Conservation (phyloP, 1,284 basidiomycete genomes). For the Ganoderma meredithae region DNA sequence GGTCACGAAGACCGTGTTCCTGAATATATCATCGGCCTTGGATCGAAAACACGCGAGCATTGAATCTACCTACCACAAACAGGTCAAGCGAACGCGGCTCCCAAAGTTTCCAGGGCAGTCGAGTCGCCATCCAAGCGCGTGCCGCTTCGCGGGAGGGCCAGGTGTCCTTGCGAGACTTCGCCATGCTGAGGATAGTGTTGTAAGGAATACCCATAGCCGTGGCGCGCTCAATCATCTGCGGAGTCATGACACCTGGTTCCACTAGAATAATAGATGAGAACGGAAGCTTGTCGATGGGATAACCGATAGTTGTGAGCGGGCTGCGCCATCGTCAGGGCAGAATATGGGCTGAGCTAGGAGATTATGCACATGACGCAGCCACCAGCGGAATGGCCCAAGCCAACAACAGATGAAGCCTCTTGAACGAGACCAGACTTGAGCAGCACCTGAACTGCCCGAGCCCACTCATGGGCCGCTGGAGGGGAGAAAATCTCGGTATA, state of each 20-base stretch:
- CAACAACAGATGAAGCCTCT: slow-evolving; percentile 7
- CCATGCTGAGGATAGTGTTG: neutral
- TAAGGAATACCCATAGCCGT: neutral
- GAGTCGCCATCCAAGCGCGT: slow-evolving; percentile 23
- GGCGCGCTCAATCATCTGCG: neutral
- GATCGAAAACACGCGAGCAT: neutral
- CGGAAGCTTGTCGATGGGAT: slow-evolving; percentile 12
- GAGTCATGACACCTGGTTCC: slow-evolving; percentile 20
- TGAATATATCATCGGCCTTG: neutral
- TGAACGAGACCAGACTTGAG: slow-evolving; percentile 19
- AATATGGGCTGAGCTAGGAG: too few relatives aligned
- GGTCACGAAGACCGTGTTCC: slow-evolving; percentile 27
- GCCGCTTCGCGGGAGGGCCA: slow-evolving; percentile 30
- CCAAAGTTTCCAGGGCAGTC: slow-evolving; percentile 32
- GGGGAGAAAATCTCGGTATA: neutral
- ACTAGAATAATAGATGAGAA: slow-evolving; percentile 22
- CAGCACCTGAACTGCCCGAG: slow-evolving; percentile 11
- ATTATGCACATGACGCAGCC: slow-evolving; percentile 12
- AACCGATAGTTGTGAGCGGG: slow-evolving; percentile 3
- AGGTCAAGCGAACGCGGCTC: slow-evolving; percentile 28
- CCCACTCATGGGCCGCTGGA: slow-evolving; percentile 13
- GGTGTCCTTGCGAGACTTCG: slow-evolving; percentile 24
- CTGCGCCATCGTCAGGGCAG: neutral
- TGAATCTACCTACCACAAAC: slow-evolving; percentile 6
- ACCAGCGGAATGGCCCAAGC: slow-evolving; percentile 20